A percentile compares a stretch with the other conserved stretches of the same genome.
Evolutionary conservation across 352 stramenopile genomes (phyloP).

Genomic region (Phytophthora kernoviae): DNA sequence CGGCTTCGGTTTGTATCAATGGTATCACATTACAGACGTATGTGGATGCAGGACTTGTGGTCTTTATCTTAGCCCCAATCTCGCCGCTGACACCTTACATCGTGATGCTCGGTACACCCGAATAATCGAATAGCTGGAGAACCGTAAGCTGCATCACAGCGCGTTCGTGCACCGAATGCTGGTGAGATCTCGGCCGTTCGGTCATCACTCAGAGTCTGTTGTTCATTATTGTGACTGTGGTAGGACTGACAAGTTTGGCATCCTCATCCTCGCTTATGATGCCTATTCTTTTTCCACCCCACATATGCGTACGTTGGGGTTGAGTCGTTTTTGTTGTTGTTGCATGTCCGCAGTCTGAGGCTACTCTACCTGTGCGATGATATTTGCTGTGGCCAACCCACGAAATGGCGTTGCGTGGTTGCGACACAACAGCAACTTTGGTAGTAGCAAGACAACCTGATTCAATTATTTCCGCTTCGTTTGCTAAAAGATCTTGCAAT

Average conservation of each 20-base stretch:
- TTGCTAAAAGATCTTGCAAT: too few relatives aligned
- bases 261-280: too few relatives aligned
- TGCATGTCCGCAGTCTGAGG: slow-evolving; percentile 50
- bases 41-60: too few relatives aligned
- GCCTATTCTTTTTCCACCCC: slow-evolving; percentile 29
- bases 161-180: slow-evolving; percentile 56
- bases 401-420: too few relatives aligned
- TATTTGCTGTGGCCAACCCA: slow-evolving; percentile 46
- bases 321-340: too few relatives aligned
- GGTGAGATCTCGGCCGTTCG: slow-evolving; percentile 58
- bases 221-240: slow-evolving; percentile 40
- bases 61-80: not conserved
- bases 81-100: not conserved
- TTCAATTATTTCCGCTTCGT: too few relatives aligned
- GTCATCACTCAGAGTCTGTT: slow-evolving; percentile 41
- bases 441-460: too few relatives aligned
- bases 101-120: too few relatives aligned
- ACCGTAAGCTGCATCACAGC: slow-evolving; percentile 41
- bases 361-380: slow-evolving; percentile 46
- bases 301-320: too few relatives aligned
- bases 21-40: slow-evolving; percentile 57
- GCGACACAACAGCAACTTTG: too few relatives aligned
- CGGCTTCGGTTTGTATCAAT: slow-evolving; percentile 51
- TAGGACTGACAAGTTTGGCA: slow-evolving; percentile 52
- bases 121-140: slow-evolving; percentile 48